Base-by-base conservation (phyloP, 2,329 filamentous ascomycete species). In the Curvularia sp. region DNA sequence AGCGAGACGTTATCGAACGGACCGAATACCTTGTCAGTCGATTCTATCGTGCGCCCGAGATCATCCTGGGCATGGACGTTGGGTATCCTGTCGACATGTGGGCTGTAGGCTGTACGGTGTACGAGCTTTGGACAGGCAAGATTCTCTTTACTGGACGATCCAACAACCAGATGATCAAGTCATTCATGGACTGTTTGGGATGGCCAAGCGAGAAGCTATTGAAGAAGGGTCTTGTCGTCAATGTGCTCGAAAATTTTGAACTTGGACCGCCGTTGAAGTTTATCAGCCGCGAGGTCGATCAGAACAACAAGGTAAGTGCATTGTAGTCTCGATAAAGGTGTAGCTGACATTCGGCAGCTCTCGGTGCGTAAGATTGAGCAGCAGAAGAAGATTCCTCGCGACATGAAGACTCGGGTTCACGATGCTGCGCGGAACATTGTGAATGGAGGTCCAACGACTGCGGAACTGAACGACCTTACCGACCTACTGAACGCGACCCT, bases 81-180 rank as follows among this genome's bases (percentile, higher is more conserved):
- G 93, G 97, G 75, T 96, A 94, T 75, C 89, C 90, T 7, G 92
- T 98, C 65, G 95, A 99, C 77, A 91, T 97, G 83, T 99, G 95
- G 95, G 96, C 94, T 7, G 92, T 98, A 65, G 96, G 95, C 38
- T 99, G 95, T 79, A 99, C 95, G 0, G 83, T 98, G 30, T 99
- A 96, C 77, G 95, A 99, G 79, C 83, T 99, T 41, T 98, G 96
- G 81, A 98, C 95, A 0, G 95, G 95, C 72, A 97, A 97, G 77
- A 98, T 99, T 57, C 83, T 99, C 31, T 99, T 99, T 76, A 93
- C 92, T 0, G 95, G 95, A 58, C 87, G 91, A 64, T 95, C 92
- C 80, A 99, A 99, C 82, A 99, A 99, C 74, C 93, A 97, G 80
- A 99, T 99, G 95, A 86, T 99, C 60, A 91, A 92, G 63, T 89